Evolutionary conservation across 2,329 filamentous ascomycete species (phyloP).

Genomic region (Colletotrichum sojae): DNA sequence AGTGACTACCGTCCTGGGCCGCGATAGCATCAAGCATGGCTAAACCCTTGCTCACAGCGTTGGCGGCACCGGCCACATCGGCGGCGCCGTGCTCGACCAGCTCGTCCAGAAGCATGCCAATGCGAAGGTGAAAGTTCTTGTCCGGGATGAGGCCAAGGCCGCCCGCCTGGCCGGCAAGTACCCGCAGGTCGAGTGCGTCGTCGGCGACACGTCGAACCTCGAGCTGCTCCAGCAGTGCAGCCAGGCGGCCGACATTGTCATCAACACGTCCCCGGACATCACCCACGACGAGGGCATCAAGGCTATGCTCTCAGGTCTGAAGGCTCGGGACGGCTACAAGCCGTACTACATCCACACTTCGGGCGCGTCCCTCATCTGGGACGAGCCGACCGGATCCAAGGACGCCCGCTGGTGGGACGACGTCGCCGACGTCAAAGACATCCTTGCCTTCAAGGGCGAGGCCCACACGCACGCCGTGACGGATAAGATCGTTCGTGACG

Average conservation of each 20-base stretch:
- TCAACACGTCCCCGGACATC: constrained; percentile 24
- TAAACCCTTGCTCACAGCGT: background rate
- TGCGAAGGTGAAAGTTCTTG: constrained; percentile 15
- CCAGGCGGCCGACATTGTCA: constrained; percentile 16
- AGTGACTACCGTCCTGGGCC: background rate
- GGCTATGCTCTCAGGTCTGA: constrained; percentile 21
- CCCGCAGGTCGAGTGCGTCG: constrained; percentile 3
- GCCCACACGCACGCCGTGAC: constrained; percentile 28
- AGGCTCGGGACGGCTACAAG: constrained; percentile 15
- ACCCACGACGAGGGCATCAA: constrained; percentile 21
- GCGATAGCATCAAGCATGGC: too few relatives aligned
- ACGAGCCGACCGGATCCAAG: constrained; percentile 29
- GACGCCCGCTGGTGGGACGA: constrained; percentile 33
- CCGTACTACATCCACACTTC: constrained; percentile 26
- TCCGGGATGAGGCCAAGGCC: constrained; percentile 23
- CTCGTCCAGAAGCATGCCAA: constrained; percentile 12
- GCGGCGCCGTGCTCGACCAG: constrained; percentile 13
- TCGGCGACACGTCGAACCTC: constrained; percentile 11
- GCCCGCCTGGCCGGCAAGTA: constrained; percentile 13
- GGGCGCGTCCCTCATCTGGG: constrained; percentile 28
- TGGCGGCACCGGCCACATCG: constrained; percentile 24
- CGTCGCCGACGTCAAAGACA: constrained; percentile 19
- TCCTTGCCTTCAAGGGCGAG: constrained; percentile 27
- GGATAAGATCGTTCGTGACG: constrained; percentile 26
- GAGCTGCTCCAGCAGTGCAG: constrained; percentile 11